Evolutionary conservation across 2,329 filamentous ascomycete genomes (phyloP).

Genomic region (Cordyceps militaris): DNA sequence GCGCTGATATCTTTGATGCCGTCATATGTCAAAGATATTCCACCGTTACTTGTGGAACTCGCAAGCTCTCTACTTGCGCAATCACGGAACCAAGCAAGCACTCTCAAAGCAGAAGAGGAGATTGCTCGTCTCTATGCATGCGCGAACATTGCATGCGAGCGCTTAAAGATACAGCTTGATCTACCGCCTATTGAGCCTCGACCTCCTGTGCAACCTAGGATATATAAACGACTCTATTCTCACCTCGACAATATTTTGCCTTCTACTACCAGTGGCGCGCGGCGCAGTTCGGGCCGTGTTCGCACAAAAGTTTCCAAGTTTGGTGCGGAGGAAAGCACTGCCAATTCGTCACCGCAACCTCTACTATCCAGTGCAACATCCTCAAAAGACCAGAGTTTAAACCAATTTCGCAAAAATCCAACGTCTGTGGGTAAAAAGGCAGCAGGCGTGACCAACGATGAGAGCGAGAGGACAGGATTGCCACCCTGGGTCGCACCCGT

Average conservation of each 20-base stretch:
- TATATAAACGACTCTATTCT: constrained; percentile 77
- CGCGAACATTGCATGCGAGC: constrained; percentile 82
- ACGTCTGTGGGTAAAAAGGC: constrained; percentile 22
- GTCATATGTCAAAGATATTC: constrained; percentile 60
- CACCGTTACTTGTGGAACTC: constrained; percentile 62
- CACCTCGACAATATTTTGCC: constrained; percentile 71
- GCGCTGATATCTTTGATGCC: constrained; percentile 68
- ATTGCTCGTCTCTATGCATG: constrained; percentile 79
- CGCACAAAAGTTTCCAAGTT: constrained; percentile 30
- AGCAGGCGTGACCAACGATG: constrained; percentile 27
- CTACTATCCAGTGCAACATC: constrained; percentile 38
- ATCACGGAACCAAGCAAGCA: constrained; percentile 69
- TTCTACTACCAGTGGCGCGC: constrained; percentile 28
- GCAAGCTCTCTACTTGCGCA: constrained; percentile 70
- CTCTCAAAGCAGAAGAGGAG: constrained; percentile 78
- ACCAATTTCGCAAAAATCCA: constrained; percentile 35
- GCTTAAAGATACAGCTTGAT: constrained; percentile 68
- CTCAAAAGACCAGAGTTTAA: constrained; percentile 38
- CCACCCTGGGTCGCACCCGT: constrained; percentile 64
- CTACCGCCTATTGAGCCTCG: constrained; percentile 69
- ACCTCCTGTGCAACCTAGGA: constrained; percentile 69
- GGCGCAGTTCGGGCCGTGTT: constrained; percentile 21
- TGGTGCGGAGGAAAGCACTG: constrained; percentile 17
- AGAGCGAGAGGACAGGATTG: constrained; percentile 29
- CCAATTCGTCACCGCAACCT: constrained; percentile 24